Evolutionary conservation across 179 eudicot species (phyloP).

Genomic region (Silene coronaria): DNA sequence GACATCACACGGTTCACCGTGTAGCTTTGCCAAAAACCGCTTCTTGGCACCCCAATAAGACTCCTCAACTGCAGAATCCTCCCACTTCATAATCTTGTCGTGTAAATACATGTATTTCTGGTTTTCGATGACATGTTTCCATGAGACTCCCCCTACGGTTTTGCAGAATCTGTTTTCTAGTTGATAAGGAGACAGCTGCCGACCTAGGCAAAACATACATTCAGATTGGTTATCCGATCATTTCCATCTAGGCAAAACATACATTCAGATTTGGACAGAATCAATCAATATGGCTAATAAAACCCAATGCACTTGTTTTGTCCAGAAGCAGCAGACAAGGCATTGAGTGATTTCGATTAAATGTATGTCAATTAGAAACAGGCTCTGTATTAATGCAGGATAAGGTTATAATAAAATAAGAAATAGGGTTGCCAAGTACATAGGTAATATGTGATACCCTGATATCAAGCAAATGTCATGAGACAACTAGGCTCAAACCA

Average conservation of each 20-base stretch:
- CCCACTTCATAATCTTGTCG: slow-evolving; percentile 31
- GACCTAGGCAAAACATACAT: slow-evolving; percentile 10
- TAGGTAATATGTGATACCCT: too few relatives aligned
- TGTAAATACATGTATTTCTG: slow-evolving; percentile 27
- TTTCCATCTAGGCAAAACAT: background rate
- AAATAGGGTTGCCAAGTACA: too few relatives aligned
- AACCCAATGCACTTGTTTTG: too few relatives aligned
- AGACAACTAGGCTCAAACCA: too few relatives aligned
- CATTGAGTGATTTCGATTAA: too few relatives aligned
- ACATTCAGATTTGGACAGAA: too few relatives aligned
- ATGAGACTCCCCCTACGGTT: slow-evolving; percentile 26
- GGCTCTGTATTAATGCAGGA: too few relatives aligned
- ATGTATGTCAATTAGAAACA: too few relatives aligned
- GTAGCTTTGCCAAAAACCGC: slow-evolving; percentile 32
- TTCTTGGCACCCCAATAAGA: slow-evolving; percentile 42
- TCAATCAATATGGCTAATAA: too few relatives aligned
- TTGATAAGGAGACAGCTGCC: slow-evolving; percentile 23
- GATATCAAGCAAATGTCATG: too few relatives aligned
- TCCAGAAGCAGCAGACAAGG: too few relatives aligned
- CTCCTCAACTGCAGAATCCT: slow-evolving; percentile 43
- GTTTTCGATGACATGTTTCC: slow-evolving; percentile 31
- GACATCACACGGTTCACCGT: slow-evolving; percentile 32
- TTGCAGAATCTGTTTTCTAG: slow-evolving; percentile 39
- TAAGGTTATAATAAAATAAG: too few relatives aligned
- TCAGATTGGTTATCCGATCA: background rate